Evolutionary conservation across 306 rosid genomes (phyloP).

Genomic region (Rubus parviflorus): DNA sequence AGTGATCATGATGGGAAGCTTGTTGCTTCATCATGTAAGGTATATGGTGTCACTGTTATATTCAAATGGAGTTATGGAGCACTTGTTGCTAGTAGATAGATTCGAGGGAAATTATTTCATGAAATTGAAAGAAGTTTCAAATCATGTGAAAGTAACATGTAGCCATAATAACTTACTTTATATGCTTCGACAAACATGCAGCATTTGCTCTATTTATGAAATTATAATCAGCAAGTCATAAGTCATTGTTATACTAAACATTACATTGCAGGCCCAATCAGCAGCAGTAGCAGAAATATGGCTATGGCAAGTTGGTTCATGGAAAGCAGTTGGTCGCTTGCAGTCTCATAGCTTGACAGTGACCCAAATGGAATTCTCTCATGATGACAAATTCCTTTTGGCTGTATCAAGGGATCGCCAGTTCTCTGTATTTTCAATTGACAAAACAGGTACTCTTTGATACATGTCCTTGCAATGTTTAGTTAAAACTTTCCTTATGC

Average conservation of each 20-base stretch:
- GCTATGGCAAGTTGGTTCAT: conserved; percentile 94
- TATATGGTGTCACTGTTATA: conserved; percentile 34
- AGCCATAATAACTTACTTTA: not conserved
- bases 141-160: not conserved
- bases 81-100: not conserved
- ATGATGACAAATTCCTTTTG: conserved; percentile 70
- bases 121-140: not conserved
- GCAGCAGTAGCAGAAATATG: conserved; percentile 81
- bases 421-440: conserved; percentile 65
- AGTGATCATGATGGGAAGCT: conserved; percentile 83
- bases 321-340: conserved; percentile 85
- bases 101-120: not conserved
- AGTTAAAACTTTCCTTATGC: not conserved
- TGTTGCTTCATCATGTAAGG: conserved; percentile 97
- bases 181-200: not conserved
- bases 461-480: not conserved
- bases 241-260: conserved; percentile 1
- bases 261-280: conserved; percentile 73
- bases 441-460: conserved; percentile 55
- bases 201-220: not conserved
- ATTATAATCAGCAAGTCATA: conserved; percentile 1
- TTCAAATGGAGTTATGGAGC: not conserved
- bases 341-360: conserved; percentile 90
- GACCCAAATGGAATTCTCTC: conserved; percentile 87
- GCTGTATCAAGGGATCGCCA: conserved; percentile 97